These are phyloP conservation scores for Evernia prunastri DNA, from an alignment of 495 filamentous ascomycete species.

Conservation along the genomic window DNA sequence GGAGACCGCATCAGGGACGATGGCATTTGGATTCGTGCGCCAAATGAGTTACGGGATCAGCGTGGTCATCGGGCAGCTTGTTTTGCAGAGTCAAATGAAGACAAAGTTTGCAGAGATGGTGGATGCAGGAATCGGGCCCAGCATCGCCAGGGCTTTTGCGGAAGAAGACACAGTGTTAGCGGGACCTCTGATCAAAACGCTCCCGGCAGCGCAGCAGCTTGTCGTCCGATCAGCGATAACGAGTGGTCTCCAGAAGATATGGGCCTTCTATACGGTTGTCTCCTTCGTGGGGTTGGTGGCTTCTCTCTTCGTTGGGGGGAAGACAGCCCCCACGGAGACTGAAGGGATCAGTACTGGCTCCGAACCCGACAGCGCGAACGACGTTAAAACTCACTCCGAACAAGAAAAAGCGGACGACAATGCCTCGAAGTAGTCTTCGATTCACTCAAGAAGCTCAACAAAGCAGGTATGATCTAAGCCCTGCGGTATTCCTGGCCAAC, in stretches of 20 bases:
- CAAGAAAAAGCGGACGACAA: too few relatives aligned
- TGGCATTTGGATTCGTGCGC: constrained; percentile 67
- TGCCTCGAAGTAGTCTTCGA: too few relatives aligned
- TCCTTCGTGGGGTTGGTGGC: neutral
- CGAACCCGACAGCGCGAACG: too few relatives aligned
- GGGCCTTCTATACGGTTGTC: constrained; percentile 7
- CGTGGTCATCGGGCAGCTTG: constrained; percentile 52
- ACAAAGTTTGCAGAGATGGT: neutral
- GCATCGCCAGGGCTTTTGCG: neutral
- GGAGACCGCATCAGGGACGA: constrained; percentile 70
- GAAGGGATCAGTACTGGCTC: too few relatives aligned
- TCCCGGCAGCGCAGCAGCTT: neutral
- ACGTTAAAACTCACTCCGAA: too few relatives aligned
- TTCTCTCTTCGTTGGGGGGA: neutral
- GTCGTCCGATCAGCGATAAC: neutral
- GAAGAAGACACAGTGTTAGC: neutral
- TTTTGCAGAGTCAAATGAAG: constrained; percentile 44
- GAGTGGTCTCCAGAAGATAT: constrained; percentile 3
- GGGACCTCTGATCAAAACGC: neutral
- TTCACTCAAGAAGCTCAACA: too few relatives aligned
- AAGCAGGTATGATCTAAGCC: too few relatives aligned
- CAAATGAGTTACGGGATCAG: constrained; percentile 45
- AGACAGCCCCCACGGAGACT: too few relatives aligned
- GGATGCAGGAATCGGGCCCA: neutral
- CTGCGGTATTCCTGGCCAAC: too few relatives aligned